A percentile compares a stretch with the other conserved stretches of the same genome.
phyloP scores from a whole-genome alignment of 352 stramenopile genomes.

The Globisporangium polare region DNA sequence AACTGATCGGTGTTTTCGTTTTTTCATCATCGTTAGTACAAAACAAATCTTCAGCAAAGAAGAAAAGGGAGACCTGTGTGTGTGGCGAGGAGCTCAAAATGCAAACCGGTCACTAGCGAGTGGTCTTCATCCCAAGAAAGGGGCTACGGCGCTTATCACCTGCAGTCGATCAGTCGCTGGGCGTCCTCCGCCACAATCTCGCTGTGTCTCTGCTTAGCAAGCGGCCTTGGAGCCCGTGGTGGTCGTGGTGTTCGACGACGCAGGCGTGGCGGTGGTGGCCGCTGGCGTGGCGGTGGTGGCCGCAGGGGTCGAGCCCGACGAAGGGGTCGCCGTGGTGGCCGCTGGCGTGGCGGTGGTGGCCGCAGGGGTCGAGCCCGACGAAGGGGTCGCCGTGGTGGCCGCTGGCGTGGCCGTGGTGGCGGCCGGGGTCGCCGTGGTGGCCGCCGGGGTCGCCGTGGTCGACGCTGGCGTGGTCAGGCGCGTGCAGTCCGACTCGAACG shows the following conservation, averaged over 20 bases:
- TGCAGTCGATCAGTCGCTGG: no score
- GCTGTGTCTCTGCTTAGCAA: not conserved
- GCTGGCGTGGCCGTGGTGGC: not conserved
- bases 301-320: not conserved
- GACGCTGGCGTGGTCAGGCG: slow-evolving; percentile 3
- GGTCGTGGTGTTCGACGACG: not conserved
- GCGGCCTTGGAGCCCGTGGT: not conserved
- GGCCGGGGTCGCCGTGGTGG: not conserved
- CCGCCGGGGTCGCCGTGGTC: not conserved
- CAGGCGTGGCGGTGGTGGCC: not conserved
- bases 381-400: not conserved
- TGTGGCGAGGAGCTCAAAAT: no score
- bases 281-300: not conserved
- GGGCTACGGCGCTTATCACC: no score
- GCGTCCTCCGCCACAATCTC: no score
- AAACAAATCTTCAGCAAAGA: no score
- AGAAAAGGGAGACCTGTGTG: no score
- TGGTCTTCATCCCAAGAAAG: no score
- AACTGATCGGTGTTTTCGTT: no score
- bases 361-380: not conserved
- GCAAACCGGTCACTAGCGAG: no score
- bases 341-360: slow-evolving; percentile 1
- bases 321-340: not conserved
- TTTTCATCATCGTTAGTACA: no score
- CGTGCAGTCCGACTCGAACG: slow-evolving; percentile 48